A percentile compares a stretch with the other conserved stretches of the same genome.
phyloP scores from a whole-genome alignment of 1,284 basidiomycete genomes.

The Entoloma clypeatum region DNA sequence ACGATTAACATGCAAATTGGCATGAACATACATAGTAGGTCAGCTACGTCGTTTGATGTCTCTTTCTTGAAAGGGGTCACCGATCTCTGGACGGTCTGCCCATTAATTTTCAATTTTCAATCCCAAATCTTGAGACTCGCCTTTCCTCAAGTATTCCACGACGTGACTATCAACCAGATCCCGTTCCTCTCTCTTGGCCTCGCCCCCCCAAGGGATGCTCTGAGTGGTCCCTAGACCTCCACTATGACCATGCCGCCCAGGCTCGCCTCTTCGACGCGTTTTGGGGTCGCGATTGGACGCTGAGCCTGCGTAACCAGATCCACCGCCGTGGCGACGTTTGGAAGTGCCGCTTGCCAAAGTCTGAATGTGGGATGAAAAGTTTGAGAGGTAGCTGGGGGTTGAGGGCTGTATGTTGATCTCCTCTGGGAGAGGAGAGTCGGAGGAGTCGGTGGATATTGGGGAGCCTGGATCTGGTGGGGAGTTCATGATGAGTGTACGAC shows the following conservation, averaged over 20 bases:
- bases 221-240: conserved; percentile 21
- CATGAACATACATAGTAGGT: too few relatives aligned
- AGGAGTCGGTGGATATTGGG: conserved; percentile 36
- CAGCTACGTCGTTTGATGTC: conserved; percentile 17
- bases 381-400: conserved; percentile 20
- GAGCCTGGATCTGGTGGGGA: conserved; percentile 37
- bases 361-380: conserved; percentile 28
- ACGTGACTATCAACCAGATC: conserved; percentile 37
- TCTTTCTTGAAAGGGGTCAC: conserved; percentile 40
- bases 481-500: conserved; percentile 29
- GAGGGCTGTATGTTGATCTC: conserved; percentile 25
- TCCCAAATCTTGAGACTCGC: conserved; percentile 19
- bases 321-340: conserved; percentile 35
- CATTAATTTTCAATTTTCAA: conserved; percentile 3
- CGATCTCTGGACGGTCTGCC: conserved; percentile 40
- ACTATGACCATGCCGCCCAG: conserved; percentile 21
- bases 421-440: conserved; percentile 37
- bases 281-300: conserved; percentile 38
- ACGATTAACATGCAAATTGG: too few relatives aligned
- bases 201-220: conserved; percentile 24
- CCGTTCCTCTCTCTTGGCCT: conserved; percentile 38
- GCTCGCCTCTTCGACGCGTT: conserved; percentile 36
- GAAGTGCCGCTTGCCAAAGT: conserved; percentile 29
- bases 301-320: conserved; percentile 29
- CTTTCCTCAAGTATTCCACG: conserved; percentile 40